Conservation (phyloP, 148 eudicot genomes). For the Amaranthus palmeri region DNA sequence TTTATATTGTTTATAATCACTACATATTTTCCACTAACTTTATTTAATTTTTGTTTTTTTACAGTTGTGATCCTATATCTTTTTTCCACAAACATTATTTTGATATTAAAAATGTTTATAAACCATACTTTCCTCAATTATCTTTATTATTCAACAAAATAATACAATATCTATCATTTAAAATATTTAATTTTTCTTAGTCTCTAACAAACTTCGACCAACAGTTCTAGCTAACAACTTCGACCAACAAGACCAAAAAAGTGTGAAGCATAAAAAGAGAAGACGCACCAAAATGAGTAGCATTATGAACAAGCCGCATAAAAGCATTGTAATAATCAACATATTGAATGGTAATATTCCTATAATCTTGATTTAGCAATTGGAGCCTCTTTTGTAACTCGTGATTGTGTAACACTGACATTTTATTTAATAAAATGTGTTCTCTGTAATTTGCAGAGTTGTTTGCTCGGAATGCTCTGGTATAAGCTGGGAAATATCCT, state of each 20-base stretch:
- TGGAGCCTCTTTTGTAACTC: constrained; percentile 15
- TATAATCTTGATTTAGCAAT: constrained; percentile 16
- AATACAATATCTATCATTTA: no score
- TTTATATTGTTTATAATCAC: no score
- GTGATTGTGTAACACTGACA: constrained; percentile 27
- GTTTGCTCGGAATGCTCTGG: constrained; percentile 9
- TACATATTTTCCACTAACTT: no score
- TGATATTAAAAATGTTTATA: no score
- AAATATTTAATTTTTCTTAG: no score
- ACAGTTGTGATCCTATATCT: no score
- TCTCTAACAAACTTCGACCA: no score
- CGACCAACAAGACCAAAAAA: not conserved
- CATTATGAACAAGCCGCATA: constrained; percentile 5
- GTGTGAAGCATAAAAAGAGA: not conserved
- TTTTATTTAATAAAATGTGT: constrained; percentile 17
- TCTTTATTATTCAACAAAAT: no score
- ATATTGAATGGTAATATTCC: constrained; percentile 23
- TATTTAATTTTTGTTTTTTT: no score
- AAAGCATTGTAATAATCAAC: constrained; percentile 33
- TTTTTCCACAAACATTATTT: no score
- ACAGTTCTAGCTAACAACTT: not conserved
- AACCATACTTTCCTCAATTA: no score
- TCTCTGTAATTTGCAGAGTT: constrained; percentile 12
- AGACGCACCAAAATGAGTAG: constrained; percentile 15
- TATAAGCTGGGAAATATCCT: constrained; percentile 27